Evolutionary conservation across 1,284 basidiomycete species (phyloP).

Genomic region (Wolfiporia cocos): DNA sequence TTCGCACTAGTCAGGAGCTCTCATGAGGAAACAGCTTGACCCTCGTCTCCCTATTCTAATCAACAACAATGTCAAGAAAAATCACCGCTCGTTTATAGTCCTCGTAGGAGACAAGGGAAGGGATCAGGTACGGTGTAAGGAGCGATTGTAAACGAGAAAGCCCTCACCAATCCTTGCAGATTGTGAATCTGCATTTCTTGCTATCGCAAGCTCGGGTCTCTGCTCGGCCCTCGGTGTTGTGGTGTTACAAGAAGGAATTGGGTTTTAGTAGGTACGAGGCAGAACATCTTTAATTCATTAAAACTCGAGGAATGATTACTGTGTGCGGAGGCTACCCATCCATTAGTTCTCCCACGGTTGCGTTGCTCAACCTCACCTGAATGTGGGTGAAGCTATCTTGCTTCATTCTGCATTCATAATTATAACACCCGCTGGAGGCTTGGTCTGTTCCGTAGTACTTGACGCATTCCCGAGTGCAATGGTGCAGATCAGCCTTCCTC

Average conservation of each 20-base stretch:
- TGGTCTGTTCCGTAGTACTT: too few relatives aligned
- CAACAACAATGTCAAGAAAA: constrained; percentile 88
- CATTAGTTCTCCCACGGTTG: too few relatives aligned
- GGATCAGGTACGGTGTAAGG: constrained; percentile 79
- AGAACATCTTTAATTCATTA: too few relatives aligned
- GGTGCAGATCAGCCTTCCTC: too few relatives aligned
- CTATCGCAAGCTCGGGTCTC: constrained; percentile 88
- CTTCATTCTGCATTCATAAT: too few relatives aligned
- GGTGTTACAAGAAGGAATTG: constrained; percentile 97
- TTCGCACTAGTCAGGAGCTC: too few relatives aligned
- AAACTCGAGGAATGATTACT: too few relatives aligned
- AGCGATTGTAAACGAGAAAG: background rate
- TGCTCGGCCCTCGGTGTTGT: constrained; percentile 86
- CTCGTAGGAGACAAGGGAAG: constrained; percentile 93
- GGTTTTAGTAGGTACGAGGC: constrained; percentile 83
- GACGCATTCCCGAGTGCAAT: too few relatives aligned
- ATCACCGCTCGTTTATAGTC: constrained; percentile 95
- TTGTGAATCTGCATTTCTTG: constrained; percentile 95
- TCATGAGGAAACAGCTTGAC: constrained; percentile 87
- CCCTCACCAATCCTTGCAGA: constrained; percentile 33
- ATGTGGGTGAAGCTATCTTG: too few relatives aligned
- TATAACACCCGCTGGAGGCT: too few relatives aligned
- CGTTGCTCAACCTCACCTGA: too few relatives aligned
- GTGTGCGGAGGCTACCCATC: too few relatives aligned
- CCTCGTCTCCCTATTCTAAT: constrained; percentile 91